Conservation (phyloP, 768 basidiomycete genomes). For the Lentinula lateritia region DNA sequence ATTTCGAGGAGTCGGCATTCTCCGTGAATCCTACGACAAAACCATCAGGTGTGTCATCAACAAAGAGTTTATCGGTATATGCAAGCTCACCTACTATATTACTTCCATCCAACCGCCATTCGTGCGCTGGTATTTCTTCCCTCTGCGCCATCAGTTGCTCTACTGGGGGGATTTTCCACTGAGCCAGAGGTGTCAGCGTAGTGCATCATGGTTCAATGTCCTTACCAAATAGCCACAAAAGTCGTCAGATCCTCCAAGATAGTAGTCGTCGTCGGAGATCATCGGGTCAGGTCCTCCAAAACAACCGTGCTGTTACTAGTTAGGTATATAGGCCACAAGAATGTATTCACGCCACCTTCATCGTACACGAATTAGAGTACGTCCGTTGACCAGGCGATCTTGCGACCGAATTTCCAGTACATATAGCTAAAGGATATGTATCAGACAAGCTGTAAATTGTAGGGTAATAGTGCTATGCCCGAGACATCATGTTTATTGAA, state of each 20-base stretch:
- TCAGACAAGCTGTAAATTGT: slow-evolving; percentile 68
- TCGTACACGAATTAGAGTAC: slow-evolving; percentile 72
- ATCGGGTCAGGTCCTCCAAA: slow-evolving; percentile 60
- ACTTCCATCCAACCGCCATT: slow-evolving; percentile 37
- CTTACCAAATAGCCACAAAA: slow-evolving; percentile 59
- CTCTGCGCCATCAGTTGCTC: slow-evolving; percentile 38
- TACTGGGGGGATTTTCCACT: slow-evolving; percentile 63
- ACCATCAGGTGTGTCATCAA: not conserved
- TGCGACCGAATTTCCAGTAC: slow-evolving; percentile 54
- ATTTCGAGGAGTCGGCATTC: slow-evolving; percentile 31
- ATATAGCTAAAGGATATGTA: slow-evolving; percentile 63
- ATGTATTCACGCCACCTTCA: slow-evolving; percentile 48
- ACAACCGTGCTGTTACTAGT: slow-evolving; percentile 54
- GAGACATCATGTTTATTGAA: not conserved
- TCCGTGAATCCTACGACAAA: slow-evolving; percentile 40
- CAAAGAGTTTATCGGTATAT: too few species aligned
- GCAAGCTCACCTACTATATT: slow-evolving; percentile 31
- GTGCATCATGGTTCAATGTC: not conserved
- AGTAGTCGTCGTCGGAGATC: slow-evolving; percentile 55
- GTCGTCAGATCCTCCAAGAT: slow-evolving; percentile 78
- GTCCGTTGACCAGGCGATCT: slow-evolving; percentile 48
- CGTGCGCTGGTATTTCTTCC: slow-evolving; percentile 33
- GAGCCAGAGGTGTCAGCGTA: not conserved
- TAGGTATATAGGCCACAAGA: not conserved
- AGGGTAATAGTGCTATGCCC: slow-evolving; percentile 57